phyloP scores from a whole-genome alignment of 2,329 filamentous ascomycete species.

The Pezicula rhizophila region DNA sequence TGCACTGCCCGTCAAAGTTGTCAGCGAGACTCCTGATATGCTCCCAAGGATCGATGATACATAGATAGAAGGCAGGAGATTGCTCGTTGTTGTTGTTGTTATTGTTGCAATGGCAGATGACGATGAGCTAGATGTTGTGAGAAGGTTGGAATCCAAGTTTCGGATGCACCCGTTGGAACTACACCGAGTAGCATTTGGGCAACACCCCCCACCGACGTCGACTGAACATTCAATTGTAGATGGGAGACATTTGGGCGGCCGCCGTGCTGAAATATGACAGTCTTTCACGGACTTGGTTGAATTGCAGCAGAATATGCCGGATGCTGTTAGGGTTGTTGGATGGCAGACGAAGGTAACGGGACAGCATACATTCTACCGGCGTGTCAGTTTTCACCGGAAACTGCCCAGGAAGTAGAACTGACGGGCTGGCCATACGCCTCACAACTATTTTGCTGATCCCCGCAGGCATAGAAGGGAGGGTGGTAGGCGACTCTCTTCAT shows the following conservation, averaged over 20 bases:
- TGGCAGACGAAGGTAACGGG: slow-evolving; percentile 21
- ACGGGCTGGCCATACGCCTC: slow-evolving; percentile 21
- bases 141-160: not conserved
- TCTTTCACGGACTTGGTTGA: slow-evolving; percentile 8
- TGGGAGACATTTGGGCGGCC: slow-evolving; percentile 18
- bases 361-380: slow-evolving; percentile 22
- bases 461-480: slow-evolving; percentile 23
- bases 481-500: not conserved
- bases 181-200: slow-evolving; percentile 13
- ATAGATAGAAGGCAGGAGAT: not conserved
- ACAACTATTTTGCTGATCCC: slow-evolving; percentile 24
- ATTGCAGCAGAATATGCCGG: slow-evolving; percentile 24
- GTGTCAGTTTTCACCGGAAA: not conserved
- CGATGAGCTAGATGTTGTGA: slow-evolving; percentile 4
- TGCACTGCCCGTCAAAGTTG: slow-evolving; percentile 11
- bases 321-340: slow-evolving; percentile 13
- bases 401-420: not conserved
- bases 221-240: slow-evolving; percentile 17
- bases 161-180: slow-evolving; percentile 20
- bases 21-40: not conserved
- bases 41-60: not conserved
- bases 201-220: slow-evolving; percentile 22
- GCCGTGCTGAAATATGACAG: slow-evolving; percentile 12
- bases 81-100: not conserved
- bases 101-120: not conserved